Evolutionary conservation across 1,284 basidiomycete species (phyloP).

Genomic region (Papiliotrema flavescens): DNA sequence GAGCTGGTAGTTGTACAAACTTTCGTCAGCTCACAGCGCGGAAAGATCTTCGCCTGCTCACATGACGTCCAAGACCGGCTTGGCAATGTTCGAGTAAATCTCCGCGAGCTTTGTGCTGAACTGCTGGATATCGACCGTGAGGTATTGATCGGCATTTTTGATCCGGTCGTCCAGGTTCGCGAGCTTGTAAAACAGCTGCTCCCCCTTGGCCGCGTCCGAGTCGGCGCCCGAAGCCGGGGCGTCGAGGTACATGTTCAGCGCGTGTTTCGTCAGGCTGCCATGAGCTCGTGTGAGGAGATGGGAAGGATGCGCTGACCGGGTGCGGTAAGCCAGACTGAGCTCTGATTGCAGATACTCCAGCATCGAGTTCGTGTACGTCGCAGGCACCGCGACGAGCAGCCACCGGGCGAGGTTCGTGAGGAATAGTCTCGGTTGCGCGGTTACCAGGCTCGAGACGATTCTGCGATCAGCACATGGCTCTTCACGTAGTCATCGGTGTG

Average conservation of each 20-base stretch:
- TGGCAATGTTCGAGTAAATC: slow-evolving; percentile 90
- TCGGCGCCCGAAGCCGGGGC: slow-evolving; percentile 25
- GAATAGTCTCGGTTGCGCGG: slow-evolving; percentile 75
- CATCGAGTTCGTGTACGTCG: slow-evolving; percentile 96
- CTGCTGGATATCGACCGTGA: slow-evolving; percentile 91
- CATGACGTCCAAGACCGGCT: slow-evolving; percentile 82
- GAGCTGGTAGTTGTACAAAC: slow-evolving; percentile 94
- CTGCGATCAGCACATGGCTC: slow-evolving; percentile 49
- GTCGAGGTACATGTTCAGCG: slow-evolving; percentile 80
- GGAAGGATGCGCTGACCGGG: slow-evolving; percentile 51
- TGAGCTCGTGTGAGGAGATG: neutral
- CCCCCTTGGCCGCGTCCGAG: slow-evolving; percentile 25
- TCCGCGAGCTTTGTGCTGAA: slow-evolving; percentile 89
- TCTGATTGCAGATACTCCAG: slow-evolving; percentile 91
- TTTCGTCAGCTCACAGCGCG: slow-evolving; percentile 27
- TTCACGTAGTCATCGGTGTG: neutral
- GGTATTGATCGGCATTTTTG: slow-evolving; percentile 84
- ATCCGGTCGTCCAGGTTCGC: slow-evolving; percentile 91
- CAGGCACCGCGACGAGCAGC: slow-evolving; percentile 90
- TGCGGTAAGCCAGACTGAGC: slow-evolving; percentile 86
- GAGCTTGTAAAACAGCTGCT: slow-evolving; percentile 84
- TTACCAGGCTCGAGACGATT: slow-evolving; percentile 93
- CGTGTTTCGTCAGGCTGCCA: slow-evolving; percentile 65
- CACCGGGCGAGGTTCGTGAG: slow-evolving; percentile 81
- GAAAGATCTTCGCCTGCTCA: slow-evolving; percentile 8